Conservation (phyloP, 2,329 filamentous ascomycete genomes). For the Sclerotinia spermophila region DNA sequence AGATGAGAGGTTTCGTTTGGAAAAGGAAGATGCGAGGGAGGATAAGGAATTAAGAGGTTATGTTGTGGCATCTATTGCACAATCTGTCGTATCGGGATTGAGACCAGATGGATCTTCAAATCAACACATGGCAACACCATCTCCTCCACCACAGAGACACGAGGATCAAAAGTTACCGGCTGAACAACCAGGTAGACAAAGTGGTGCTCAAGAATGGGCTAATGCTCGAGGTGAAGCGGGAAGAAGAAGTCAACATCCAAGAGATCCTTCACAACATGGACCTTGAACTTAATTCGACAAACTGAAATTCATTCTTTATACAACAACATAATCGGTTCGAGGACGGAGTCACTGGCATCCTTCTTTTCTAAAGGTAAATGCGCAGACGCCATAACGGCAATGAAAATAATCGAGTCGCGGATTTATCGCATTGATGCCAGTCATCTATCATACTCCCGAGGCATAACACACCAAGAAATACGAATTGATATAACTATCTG, state of each 20-base stretch:
- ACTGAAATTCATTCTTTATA: not conserved
- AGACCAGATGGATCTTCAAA: slow-evolving; percentile 28
- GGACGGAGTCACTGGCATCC: too few relatives aligned
- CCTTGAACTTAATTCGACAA: slow-evolving; percentile 28
- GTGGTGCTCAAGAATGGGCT: slow-evolving; percentile 50
- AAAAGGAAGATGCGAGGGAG: slow-evolving; percentile 75
- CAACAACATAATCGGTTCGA: not conserved
- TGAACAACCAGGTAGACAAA: slow-evolving; percentile 54
- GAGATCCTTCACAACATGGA: slow-evolving; percentile 44
- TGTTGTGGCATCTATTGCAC: slow-evolving; percentile 69
- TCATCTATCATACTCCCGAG: not conserved
- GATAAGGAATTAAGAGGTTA: slow-evolving; percentile 71
- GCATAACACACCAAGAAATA: not conserved
- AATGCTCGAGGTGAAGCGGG: slow-evolving; percentile 46
- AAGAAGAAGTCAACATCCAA: slow-evolving; percentile 39
- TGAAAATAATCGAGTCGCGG: not conserved
- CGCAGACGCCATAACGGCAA: not conserved
- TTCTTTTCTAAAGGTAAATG: not conserved
- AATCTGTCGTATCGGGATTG: slow-evolving; percentile 50
- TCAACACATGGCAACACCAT: slow-evolving; percentile 17
- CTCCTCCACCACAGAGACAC: slow-evolving; percentile 27
- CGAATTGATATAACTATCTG: not conserved
- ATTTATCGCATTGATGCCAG: not conserved
- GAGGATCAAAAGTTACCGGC: slow-evolving; percentile 60
- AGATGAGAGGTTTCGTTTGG: slow-evolving; percentile 74